Evolutionary conservation across 768 basidiomycete genomes (phyloP), one percentile per base, ranked within the genome.

Genomic region (Boletus speciosus): DNA sequence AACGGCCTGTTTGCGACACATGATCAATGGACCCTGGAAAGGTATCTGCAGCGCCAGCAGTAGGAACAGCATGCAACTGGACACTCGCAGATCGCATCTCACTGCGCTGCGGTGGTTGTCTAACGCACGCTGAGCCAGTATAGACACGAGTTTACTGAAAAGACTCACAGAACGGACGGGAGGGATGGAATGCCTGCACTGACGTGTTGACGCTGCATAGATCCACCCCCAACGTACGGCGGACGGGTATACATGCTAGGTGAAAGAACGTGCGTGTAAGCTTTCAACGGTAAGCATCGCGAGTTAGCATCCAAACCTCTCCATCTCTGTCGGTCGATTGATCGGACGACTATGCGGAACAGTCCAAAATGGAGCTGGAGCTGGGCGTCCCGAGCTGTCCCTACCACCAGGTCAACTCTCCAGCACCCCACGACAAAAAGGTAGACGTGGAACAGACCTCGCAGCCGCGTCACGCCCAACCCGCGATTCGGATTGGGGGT

Each of bases 381-480:
- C 25, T 21, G n/a, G 27, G 34, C 25, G 25, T 15, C 19, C 57
- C 7, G 29, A 34, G 15, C 10, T 8, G n/a, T 46, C 61, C 47
- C 62, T 63, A n/a, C 19, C 27, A 31, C 19, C 35, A 35, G 14
- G 52, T 60, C 42, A 61, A 31, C n/a, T 9, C 3, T 27, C 27
- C 6, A 23, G 4, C 11, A 34, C 25, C 35, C 4, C 4, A 42
- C 34, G 16, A 36, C 15, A 19, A 25, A 25, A 2, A 27, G 8
- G 9, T 9, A 16, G 38, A 35, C 43, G 7, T 10, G 7, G 37
- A 9, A 58, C 53, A 3, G 6, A 63, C 62, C 62, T 57, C 37
- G 27, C 25, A 27, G 25, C 29, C 4, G 19, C 9, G 7, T 37
- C 45, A 3, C 16, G 11, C 8, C 34, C 40, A 19, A 11, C 25